A percentile compares a stretch with the other conserved stretches of the same genome.
These are phyloP conservation scores for Sporothrix globosa DNA, from an alignment of 2,329 filamentous ascomycete genomes.

Conservation along the genomic window DNA sequence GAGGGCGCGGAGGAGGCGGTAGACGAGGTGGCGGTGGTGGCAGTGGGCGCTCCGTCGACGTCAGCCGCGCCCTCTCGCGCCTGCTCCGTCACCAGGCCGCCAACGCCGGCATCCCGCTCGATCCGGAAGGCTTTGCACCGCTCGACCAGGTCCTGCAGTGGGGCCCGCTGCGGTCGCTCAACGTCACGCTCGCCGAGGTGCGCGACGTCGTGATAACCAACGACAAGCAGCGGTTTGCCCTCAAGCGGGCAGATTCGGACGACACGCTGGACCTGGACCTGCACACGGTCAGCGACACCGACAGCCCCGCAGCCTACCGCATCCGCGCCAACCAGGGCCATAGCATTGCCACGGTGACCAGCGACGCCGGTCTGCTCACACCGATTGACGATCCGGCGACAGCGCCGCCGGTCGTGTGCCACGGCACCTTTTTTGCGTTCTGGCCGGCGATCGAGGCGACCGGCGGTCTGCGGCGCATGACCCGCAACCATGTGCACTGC, in stretches of 20 bases:
- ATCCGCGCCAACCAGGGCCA: conserved; percentile 98
- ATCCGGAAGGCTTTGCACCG: conserved; percentile 62
- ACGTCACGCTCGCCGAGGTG: conserved; percentile 77
- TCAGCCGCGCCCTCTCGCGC: conserved; percentile 59
- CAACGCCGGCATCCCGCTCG: conserved; percentile 60
- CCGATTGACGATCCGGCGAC: conserved; percentile 65
- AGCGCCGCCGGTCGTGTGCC: conserved; percentile 71
- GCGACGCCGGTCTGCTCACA: conserved; percentile 66
- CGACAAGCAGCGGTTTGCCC: conserved; percentile 87
- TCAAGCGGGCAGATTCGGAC: conserved; percentile 60
- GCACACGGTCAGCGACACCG: conserved; percentile 38
- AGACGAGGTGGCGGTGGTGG: conserved; percentile 40
- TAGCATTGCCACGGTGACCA: conserved; percentile 70
- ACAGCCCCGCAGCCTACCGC: conserved; percentile 69
- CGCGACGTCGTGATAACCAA: conserved; percentile 69
- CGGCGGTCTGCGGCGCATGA: conserved; percentile 81
- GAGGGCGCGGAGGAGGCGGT: background rate
- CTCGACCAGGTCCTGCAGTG: conserved; percentile 61
- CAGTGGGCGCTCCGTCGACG: conserved; percentile 50
- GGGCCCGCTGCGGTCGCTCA: conserved; percentile 65
- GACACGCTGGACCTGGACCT: background rate
- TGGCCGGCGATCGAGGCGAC: conserved; percentile 75
- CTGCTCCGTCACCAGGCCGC: conserved; percentile 61
- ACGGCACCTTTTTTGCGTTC: conserved; percentile 84
- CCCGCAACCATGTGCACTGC: conserved; percentile 87